These are phyloP conservation scores for Aspergillus cejpii DNA, from an alignment of 2,329 filamentous ascomycete genomes.

Conservation along the genomic window DNA sequence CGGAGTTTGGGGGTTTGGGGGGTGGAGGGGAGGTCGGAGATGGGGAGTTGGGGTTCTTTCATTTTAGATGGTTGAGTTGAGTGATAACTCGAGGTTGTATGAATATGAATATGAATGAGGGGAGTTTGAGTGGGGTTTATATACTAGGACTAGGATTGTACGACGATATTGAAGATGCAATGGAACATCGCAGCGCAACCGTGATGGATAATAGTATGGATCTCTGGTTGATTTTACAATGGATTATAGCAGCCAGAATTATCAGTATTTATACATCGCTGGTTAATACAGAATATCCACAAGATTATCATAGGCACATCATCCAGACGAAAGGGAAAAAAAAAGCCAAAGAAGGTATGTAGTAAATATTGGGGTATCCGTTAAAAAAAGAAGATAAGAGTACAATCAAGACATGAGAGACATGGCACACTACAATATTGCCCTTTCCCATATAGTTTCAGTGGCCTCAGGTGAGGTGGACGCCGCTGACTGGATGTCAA, in stretches of 20 bases:
- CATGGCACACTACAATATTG: not conserved
- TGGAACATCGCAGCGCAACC: not conserved
- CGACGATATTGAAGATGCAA: not conserved
- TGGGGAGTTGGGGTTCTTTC: constrained; percentile 17
- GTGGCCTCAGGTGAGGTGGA: too few relatives aligned
- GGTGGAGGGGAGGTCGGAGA: not conserved
- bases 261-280: too few relatives aligned
- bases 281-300: too few relatives aligned
- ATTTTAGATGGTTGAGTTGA: too few relatives aligned
- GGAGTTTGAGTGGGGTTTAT: too few relatives aligned
- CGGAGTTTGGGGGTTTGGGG: constrained; percentile 41
- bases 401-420: constrained; percentile 6
- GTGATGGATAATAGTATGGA: not conserved
- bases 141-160: not conserved
- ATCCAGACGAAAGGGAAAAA: constrained; percentile 1
- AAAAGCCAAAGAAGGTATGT: constrained; percentile 5
- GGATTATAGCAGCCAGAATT: too few relatives aligned
- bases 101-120: not conserved
- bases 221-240: not conserved
- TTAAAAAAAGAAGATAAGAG: constrained; percentile 7
- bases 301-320: not conserved
- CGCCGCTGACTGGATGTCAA: too few relatives aligned
- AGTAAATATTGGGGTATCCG: constrained; percentile 10
- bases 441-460: too few relatives aligned
- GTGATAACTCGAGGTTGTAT: not conserved